Evolutionary conservation across 1,139 yeast genomes (phyloP), one percentile per base, ranked within the genome.

Genomic region (Zygosaccharomyces sapae): DNA sequence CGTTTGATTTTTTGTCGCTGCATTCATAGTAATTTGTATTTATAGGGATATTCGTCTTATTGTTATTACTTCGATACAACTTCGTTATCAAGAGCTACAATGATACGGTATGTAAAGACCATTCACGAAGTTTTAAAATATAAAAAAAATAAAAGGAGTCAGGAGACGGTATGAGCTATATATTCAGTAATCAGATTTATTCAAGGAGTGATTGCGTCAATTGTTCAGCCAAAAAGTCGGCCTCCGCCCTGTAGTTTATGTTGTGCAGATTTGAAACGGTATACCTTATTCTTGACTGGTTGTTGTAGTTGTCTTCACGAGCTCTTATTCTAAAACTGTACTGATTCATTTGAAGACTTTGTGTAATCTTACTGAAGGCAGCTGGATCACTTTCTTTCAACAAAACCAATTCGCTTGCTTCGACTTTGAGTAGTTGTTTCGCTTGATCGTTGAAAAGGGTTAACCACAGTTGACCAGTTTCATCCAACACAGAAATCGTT

Each of bases 371-470:
- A 33, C 74, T 70, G 55, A 83, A 77, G 44, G 71, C 71, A 3
- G 64, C 69, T 13, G 74, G 74, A 43, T 76, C 77, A 65, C 58
- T 73, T 18, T 75, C 76, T 60, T 77, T 77, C 54, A 80, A 60
- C 40, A 71, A 71, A 46, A 76, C 68, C 52, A 90, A 68, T 42
- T 85, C 88, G 41, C 77, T 74, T 0, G 97, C 98, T 30, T 80
- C 69, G 39, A 74, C 69, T 2, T 89, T 92, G 46, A 92, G 69
- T 41, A 94, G 68, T 54, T 73, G 72, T 41, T 73, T 74, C 0
- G 95, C 97, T 55, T 84, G 86, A 31, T 84, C 92, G 65, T 92
- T 96, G 63, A 94, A 94, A 48, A 86, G 73, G 0, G 95, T 84
- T 30, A 86, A 71, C 96, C 97, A 89, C 52, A 89, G 70, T 65